Evolutionary conservation across 225 moss, liverwort and hornwort species (phyloP).

Genomic region (Climacium dendroides): DNA sequence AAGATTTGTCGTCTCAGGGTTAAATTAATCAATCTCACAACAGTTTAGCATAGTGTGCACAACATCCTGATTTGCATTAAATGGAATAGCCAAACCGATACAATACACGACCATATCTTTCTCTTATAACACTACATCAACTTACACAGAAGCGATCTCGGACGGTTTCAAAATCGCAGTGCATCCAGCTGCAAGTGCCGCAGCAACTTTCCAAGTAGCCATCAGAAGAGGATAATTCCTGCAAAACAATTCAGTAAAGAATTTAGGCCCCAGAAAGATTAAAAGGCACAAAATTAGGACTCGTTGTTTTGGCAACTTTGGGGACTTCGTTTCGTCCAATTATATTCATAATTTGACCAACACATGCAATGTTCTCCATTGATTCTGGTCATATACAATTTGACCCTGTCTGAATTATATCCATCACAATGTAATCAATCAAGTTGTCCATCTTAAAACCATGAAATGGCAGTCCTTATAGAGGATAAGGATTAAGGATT

Average conservation of each 20-base stretch:
- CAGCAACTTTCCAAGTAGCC: slow-evolving; percentile 99
- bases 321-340: neutral
- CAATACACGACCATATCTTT: neutral
- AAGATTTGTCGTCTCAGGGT: too few species aligned
- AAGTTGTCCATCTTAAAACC: neutral
- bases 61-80: neutral
- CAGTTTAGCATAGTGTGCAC: neutral
- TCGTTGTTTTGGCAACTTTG: neutral
- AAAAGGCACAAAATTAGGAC: neutral
- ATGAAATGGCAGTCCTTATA: neutral
- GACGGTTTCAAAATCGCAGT: slow-evolving; percentile 88
- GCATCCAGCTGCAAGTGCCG: slow-evolving; percentile 97
- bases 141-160: slow-evolving; percentile 90
- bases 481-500: too few species aligned
- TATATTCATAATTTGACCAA: neutral
- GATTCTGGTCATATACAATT: neutral
- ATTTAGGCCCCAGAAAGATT: neutral
- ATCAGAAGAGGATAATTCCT: slow-evolving; percentile 98
- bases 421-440: neutral
- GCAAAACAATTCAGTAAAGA: neutral
- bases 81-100: neutral
- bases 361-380: neutral
- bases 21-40: neutral
- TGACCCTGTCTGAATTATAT: neutral
- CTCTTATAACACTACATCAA: neutral